Evolutionary conservation across 148 eudicot species (phyloP).

Genomic region (Persicaria tinctoria): DNA sequence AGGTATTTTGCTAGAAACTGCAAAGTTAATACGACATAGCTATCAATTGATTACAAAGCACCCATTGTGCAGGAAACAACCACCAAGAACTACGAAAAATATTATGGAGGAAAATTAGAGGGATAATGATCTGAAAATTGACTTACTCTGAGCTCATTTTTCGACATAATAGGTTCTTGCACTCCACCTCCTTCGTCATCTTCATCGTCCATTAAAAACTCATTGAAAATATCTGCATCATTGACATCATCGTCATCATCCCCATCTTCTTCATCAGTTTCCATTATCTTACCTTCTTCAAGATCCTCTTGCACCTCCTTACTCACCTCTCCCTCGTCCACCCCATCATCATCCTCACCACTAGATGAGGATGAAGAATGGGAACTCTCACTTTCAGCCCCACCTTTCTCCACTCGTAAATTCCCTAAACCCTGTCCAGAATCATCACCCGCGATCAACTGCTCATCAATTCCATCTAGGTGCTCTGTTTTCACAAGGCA

Average conservation of each 20-base stretch:
- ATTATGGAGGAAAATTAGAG: not conserved
- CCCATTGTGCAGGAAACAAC: too few species aligned
- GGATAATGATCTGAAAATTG: not conserved
- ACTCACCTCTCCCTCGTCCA: constrained; percentile 10
- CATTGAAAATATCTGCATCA: constrained; percentile 15
- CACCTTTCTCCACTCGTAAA: constrained; percentile 1
- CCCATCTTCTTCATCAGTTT: constrained; percentile 33
- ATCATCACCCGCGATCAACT: constrained; percentile 11
- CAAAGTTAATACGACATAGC: too few species aligned
- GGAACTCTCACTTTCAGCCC: constrained; percentile 25
- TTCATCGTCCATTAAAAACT: constrained; percentile 27
- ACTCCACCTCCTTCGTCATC: constrained; percentile 21
- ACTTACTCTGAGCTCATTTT: constrained; percentile 63
- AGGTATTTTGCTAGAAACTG: too few species aligned
- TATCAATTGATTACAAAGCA: too few species aligned
- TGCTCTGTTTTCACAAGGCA: not conserved
- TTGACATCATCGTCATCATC: constrained; percentile 20
- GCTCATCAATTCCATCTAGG: not conserved
- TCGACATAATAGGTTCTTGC: constrained; percentile 57
- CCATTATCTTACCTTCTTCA: constrained; percentile 78
- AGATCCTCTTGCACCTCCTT: constrained; percentile 27
- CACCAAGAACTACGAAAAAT: too few species aligned
- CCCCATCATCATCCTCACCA: constrained; percentile 31
- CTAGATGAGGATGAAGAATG: constrained; percentile 42
- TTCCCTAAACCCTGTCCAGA: not conserved